Percentiles rank a stretch among this genome's conserved stretches.
Conservation (phyloP, 441 rosid genomes). For the Croton setiger region DNA sequence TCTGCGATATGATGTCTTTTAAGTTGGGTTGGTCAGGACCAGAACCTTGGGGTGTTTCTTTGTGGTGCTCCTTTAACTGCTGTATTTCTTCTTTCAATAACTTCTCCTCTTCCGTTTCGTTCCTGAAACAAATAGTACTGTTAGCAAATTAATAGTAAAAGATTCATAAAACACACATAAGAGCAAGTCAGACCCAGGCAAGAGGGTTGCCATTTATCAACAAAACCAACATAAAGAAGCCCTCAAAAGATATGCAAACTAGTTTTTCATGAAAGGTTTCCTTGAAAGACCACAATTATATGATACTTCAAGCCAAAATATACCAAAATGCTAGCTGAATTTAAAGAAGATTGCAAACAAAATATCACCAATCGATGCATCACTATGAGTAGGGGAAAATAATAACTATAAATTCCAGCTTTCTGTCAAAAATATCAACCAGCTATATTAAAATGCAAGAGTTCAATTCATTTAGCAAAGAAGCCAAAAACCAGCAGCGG, state of each 20-base stretch:
- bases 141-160: not conserved
- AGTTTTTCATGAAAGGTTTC: not conserved
- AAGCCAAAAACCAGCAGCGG: not conserved
- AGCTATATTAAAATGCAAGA: not conserved
- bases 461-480: not conserved
- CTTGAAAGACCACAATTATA: not conserved
- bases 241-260: not conserved
- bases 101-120: conserved; percentile 80
- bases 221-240: not conserved
- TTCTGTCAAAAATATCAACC: not conserved
- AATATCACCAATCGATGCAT: not conserved
- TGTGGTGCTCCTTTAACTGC: conserved; percentile 46
- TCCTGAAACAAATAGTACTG: conserved; percentile 50
- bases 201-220: not conserved
- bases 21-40: conserved; percentile 32
- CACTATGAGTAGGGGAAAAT: not conserved
- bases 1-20: conserved; percentile 42
- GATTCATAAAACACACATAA: not conserved
- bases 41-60: conserved; percentile 37
- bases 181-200: conserved; percentile 1
- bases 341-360: not conserved
- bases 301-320: not conserved
- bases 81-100: conserved; percentile 66
- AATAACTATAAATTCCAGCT: not conserved
- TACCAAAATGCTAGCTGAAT: not conserved